These are phyloP conservation scores for Botrytis galanthina DNA, from an alignment of 2,329 filamentous ascomycete genomes.

Conservation along the genomic window DNA sequence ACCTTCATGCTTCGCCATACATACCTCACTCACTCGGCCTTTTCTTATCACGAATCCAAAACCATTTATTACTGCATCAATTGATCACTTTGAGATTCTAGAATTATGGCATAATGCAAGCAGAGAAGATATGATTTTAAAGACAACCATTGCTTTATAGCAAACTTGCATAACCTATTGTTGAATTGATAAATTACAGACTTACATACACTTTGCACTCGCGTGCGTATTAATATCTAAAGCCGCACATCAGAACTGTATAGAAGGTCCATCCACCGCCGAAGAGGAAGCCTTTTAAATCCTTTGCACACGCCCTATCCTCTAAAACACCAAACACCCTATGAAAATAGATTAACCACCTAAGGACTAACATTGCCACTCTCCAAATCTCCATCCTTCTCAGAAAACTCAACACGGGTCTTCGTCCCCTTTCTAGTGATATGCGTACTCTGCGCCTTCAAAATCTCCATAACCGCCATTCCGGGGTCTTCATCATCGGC, in stretches of 20 bases:
- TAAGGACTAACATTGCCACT: not conserved
- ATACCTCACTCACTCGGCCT: not conserved
- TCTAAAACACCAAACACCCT: not conserved
- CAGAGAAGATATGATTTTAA: not conserved
- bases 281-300: not conserved
- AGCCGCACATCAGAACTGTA: not conserved
- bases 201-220: not conserved
- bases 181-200: not conserved
- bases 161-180: too few species aligned
- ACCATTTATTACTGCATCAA: not conserved
- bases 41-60: not conserved
- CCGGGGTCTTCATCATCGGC: not conserved
- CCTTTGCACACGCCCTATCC: not conserved
- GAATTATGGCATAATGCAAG: not conserved
- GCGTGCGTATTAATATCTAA: not conserved
- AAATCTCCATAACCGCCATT: not conserved
- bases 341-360: not conserved
- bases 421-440: not conserved
- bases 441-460: slow-evolving; percentile 6
- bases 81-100: not conserved
- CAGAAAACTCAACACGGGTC: not conserved
- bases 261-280: not conserved
- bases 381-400: slow-evolving; percentile 2
- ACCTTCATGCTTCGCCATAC: not conserved
- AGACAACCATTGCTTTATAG: not conserved